Conservation (phyloP, 2,329 filamentous ascomycete species). For the Paraconiothyrium sp. region DNA sequence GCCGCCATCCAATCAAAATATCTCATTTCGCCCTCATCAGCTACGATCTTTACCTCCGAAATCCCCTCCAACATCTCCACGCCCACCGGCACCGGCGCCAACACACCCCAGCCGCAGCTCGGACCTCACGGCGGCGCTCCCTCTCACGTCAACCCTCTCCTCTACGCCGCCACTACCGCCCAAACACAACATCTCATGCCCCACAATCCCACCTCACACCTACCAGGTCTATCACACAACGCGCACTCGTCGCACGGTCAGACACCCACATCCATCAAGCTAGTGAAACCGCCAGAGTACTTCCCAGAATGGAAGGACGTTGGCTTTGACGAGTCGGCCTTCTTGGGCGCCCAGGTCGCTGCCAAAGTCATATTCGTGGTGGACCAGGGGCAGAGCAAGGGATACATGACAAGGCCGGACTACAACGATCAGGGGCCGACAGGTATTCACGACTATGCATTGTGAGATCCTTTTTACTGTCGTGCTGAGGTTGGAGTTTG, state of each 20-base stretch:
- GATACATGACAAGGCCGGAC: slow-evolving; percentile 73
- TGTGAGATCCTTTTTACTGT: slow-evolving; percentile 34
- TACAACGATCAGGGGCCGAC: slow-evolving; percentile 74
- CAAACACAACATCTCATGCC: slow-evolving; percentile 63
- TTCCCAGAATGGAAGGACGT: slow-evolving; percentile 87
- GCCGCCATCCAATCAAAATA: slow-evolving; percentile 82
- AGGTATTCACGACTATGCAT: slow-evolving; percentile 67
- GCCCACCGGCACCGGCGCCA: slow-evolving; percentile 86
- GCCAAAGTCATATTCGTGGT: slow-evolving; percentile 78
- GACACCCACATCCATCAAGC: slow-evolving; percentile 85
- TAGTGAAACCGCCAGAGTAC: slow-evolving; percentile 80
- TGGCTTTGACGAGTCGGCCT: slow-evolving; percentile 81
- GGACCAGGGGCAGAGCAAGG: slow-evolving; percentile 72
- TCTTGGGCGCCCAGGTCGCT: slow-evolving; percentile 87
- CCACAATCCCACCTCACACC: slow-evolving; percentile 43
- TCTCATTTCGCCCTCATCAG: slow-evolving; percentile 88
- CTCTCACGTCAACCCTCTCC: slow-evolving; percentile 83
- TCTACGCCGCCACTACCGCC: slow-evolving; percentile 88
- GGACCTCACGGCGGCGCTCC: slow-evolving; percentile 56
- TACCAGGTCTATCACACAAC: slow-evolving; percentile 55
- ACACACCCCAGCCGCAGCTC: slow-evolving; percentile 77
- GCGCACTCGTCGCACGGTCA: slow-evolving; percentile 72
- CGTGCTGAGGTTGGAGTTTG: slow-evolving; percentile 28
- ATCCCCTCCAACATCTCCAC: slow-evolving; percentile 93
- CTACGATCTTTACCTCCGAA: slow-evolving; percentile 97